Evolutionary conservation across 2,329 filamentous ascomycete species (phyloP), one percentile per base, ranked within the genome.

Genomic region (Arthrocladium fulminans): DNA sequence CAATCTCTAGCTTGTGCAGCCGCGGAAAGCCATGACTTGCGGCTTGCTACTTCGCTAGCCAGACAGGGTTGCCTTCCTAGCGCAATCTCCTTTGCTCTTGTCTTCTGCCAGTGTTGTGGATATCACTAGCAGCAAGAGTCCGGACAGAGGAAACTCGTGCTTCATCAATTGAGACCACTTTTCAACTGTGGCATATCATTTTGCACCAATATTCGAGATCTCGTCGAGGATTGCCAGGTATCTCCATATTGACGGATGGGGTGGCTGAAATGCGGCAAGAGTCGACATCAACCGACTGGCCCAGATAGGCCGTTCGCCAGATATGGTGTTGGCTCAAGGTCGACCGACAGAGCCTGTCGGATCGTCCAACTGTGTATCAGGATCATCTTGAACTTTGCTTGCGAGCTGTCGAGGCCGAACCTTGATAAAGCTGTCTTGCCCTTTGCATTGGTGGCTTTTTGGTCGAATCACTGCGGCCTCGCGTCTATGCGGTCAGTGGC

Each of bases 171-270:
- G n/a, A n/a, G n/a, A n/a, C n/a, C n/a, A n/a, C n/a, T n/a, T n/a
- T n/a, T n/a, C n/a, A n/a, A n/a, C n/a, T n/a, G n/a, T n/a, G n/a
- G n/a, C n/a, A n/a, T n/a, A n/a, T n/a, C n/a, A n/a, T n/a, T 35
- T 35, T 2, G 42, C 27, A 22, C 42, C 29, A 23, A 45, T 35
- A 13, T 29, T 35, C 15, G 42, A 45, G 3, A 45, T 45, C 17
- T 45, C 42, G 10, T 45, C 39, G 22, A 15, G 39, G 39, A 19
- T 25, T 23, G n/a, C 25, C 39, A 24, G 19, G 20, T 23, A 13
- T 30, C 19, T 12, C 27, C 29, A 13, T 7, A 15, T 10, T 12
- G n/a, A n/a, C n/a, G n/a, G n/a, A n/a, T n/a, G n/a, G n/a, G n/a
- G n/a, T n/a, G n/a, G n/a, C n/a, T n/a, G n/a, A n/a, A n/a, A n/a